Conservation (phyloP, 306 rosid species). For the Dalbergia oliveri region DNA sequence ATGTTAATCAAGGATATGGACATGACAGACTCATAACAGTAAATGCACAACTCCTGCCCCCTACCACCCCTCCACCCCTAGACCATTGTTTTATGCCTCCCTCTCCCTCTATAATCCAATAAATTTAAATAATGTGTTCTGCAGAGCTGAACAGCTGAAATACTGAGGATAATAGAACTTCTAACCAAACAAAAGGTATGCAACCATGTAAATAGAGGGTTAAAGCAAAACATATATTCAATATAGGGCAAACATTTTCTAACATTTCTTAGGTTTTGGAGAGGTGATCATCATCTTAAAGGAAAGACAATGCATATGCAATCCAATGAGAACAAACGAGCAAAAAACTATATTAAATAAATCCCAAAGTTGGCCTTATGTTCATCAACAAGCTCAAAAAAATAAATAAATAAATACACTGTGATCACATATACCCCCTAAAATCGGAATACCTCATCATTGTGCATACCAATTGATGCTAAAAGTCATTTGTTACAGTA, state of each 20-base stretch:
- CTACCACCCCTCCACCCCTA: not conserved
- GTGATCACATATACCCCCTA: not conserved
- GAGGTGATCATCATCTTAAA: slow-evolving; percentile 5
- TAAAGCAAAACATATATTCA: slow-evolving; percentile 4
- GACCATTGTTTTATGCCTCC: slow-evolving; percentile 26
- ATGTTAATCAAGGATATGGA: slow-evolving; percentile 33
- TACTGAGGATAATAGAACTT: slow-evolving; percentile 21
- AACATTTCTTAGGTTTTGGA: slow-evolving; percentile 25
- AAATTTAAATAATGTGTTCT: slow-evolving; percentile 1
- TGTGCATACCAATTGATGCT: slow-evolving; percentile 19
- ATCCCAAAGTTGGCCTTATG: slow-evolving; percentile 20
- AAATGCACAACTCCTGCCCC: slow-evolving; percentile 31
- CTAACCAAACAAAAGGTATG: slow-evolving; percentile 28
- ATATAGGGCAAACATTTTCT: not conserved
- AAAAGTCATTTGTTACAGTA: not conserved
- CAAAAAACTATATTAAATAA: slow-evolving; percentile 36
- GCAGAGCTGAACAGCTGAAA: slow-evolving; percentile 38
- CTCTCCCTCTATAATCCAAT: slow-evolving; percentile 19
- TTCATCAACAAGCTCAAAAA: slow-evolving; percentile 27
- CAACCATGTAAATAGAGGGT: slow-evolving; percentile 22
- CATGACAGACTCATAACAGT: slow-evolving; percentile 28
- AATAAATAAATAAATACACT: slow-evolving; percentile 1
- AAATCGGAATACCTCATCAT: slow-evolving; percentile 24
- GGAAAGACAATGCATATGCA: slow-evolving; percentile 4
- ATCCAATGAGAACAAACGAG: slow-evolving; percentile 17